These are phyloP conservation scores for Colletotrichum sp. DNA, from an alignment of 2,329 filamentous ascomycete genomes.

Conservation along the genomic window DNA sequence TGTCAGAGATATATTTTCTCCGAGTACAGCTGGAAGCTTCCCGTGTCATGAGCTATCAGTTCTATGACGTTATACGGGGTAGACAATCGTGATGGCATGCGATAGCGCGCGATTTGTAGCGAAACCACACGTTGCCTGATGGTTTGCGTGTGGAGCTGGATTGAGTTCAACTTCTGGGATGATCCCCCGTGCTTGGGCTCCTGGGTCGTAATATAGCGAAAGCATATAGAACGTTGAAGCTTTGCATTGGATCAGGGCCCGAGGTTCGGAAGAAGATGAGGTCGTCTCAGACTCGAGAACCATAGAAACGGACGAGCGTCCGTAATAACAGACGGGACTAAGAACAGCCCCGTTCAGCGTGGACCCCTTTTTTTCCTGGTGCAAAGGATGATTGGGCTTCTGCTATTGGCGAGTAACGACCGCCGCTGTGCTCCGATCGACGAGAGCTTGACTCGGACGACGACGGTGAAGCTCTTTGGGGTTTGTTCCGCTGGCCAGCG, in stretches of 20 bases:
- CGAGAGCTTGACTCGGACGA: constrained; percentile 15
- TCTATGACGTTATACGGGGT: constrained; percentile 7
- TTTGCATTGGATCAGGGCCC: neutral
- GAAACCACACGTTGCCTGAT: neutral
- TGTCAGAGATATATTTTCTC: constrained; percentile 12
- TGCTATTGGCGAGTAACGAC: neutral
- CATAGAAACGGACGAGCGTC: constrained; percentile 9
- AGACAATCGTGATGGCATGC: neutral
- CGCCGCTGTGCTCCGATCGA: neutral
- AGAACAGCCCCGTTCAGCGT: neutral
- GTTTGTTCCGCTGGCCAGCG: neutral
- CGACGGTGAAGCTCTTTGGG: neutral
- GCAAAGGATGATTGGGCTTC: neutral
- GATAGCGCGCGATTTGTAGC: neutral
- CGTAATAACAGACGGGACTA: constrained; percentile 4
- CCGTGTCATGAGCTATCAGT: neutral
- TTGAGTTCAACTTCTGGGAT: constrained; percentile 3
- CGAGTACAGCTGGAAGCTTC: neutral
- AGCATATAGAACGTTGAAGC: neutral
- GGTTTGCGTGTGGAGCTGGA: neutral
- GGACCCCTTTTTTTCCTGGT: neutral
- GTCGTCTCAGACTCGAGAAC: neutral
- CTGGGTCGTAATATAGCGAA: neutral
- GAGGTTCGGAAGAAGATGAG: constrained; percentile 2
- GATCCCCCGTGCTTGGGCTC: constrained; percentile 4